phyloP scores from a whole-genome alignment of 495 filamentous ascomycete species.

The Coniosporium apollinis region DNA sequence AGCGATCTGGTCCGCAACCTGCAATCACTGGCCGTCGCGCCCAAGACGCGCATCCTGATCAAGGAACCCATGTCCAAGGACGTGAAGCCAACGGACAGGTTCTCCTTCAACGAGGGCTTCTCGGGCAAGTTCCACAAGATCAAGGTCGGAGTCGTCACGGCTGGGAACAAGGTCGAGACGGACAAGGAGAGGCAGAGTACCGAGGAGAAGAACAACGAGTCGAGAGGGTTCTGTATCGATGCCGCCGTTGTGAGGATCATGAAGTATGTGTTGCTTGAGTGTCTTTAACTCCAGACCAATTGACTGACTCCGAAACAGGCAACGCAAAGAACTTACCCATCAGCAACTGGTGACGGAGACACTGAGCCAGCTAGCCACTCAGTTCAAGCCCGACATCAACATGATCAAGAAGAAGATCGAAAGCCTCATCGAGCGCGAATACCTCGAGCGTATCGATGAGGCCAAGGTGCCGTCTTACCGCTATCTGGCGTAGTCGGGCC shows the following conservation, averaged over 20 bases:
- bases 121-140: slow-evolving; percentile 67
- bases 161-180: slow-evolving; percentile 67
- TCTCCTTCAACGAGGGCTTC: slow-evolving; percentile 76
- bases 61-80: slow-evolving; percentile 76
- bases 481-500: slow-evolving; percentile 50
- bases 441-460: slow-evolving; percentile 72
- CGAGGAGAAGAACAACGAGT: slow-evolving; percentile 71
- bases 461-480: slow-evolving; percentile 43
- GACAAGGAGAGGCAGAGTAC: slow-evolving; percentile 72
- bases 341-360: slow-evolving; percentile 72
- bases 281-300: slow-evolving; percentile 1
- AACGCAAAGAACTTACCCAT: slow-evolving; percentile 73
- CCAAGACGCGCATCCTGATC: slow-evolving; percentile 62
- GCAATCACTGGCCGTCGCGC: slow-evolving; percentile 69
- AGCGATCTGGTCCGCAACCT: slow-evolving; percentile 67
- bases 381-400: slow-evolving; percentile 77
- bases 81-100: slow-evolving; percentile 62
- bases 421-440: slow-evolving; percentile 79
- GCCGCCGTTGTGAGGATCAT: slow-evolving; percentile 87
- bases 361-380: slow-evolving; percentile 53
- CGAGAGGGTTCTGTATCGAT: slow-evolving; percentile 61
- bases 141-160: slow-evolving; percentile 57
- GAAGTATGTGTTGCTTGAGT: slow-evolving; percentile 51
- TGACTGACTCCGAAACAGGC: slow-evolving; percentile 32
- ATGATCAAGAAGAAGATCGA: slow-evolving; percentile 95